These are phyloP conservation scores for Zygotorulaspora florentina DNA, from an alignment of 805 yeast species.

Conservation along the genomic window DNA sequence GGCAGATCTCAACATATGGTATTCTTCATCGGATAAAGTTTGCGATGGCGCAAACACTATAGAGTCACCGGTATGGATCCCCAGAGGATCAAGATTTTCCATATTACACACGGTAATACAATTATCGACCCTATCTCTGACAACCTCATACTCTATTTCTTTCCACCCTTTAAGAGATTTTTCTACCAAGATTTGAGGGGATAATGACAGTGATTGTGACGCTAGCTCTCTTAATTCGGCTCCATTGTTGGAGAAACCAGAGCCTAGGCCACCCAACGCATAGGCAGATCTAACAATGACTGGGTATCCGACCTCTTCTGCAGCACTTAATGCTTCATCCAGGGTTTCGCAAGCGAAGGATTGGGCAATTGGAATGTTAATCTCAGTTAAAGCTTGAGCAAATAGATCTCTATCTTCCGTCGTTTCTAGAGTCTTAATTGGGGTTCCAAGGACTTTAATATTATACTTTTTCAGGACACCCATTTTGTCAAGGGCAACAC, in stretches of 20 bases:
- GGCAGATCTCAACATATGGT: slow-evolving; percentile 95
- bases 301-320: slow-evolving; percentile 84
- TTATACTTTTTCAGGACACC: slow-evolving; percentile 88
- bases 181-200: slow-evolving; percentile 95
- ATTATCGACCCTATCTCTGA: slow-evolving; percentile 91
- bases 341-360: slow-evolving; percentile 92
- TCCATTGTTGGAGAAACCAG: slow-evolving; percentile 88
- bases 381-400: slow-evolving; percentile 91
- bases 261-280: slow-evolving; percentile 96
- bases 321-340: slow-evolving; percentile 91
- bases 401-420: slow-evolving; percentile 97
- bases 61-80: slow-evolving; percentile 98
- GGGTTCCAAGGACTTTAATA: slow-evolving; percentile 95
- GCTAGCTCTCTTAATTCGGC: slow-evolving; percentile 82
- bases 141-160: slow-evolving; percentile 98
- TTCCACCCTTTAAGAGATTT: slow-evolving; percentile 98
- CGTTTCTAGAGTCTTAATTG: slow-evolving; percentile 90
- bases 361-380: slow-evolving; percentile 93
- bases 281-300: slow-evolving; percentile 96
- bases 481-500: slow-evolving; percentile 90
- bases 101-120: slow-evolving; percentile 98
- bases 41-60: slow-evolving; percentile 99
- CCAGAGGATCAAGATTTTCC: slow-evolving; percentile 98
- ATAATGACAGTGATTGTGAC: slow-evolving; percentile 79
- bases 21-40: slow-evolving; percentile 93